phyloP scores from a whole-genome alignment of 2,329 filamentous ascomycete genomes.

The Diaporthe sp. region DNA sequence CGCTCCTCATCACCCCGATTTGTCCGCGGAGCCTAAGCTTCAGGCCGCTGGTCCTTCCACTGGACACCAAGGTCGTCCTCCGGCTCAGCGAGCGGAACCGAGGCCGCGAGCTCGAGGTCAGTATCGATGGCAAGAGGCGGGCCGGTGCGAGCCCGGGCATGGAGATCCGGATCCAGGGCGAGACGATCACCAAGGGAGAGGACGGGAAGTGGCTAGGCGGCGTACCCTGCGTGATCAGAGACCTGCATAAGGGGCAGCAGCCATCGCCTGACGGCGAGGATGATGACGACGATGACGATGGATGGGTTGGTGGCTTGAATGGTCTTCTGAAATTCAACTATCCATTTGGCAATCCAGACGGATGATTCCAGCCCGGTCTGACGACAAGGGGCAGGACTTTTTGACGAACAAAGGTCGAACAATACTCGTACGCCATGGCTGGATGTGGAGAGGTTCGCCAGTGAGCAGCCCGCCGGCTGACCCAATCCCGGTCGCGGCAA shows the following conservation, averaged over 20 bases:
- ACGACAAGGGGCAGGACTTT: not conserved
- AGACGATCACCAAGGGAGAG: slow-evolving; percentile 73
- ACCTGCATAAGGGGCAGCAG: slow-evolving; percentile 56
- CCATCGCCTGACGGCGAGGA: slow-evolving; percentile 52
- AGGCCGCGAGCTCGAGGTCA: slow-evolving; percentile 82
- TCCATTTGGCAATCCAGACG: slow-evolving; percentile 81
- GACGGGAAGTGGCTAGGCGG: slow-evolving; percentile 76
- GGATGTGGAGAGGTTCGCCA: not conserved
- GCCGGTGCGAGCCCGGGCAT: slow-evolving; percentile 79
- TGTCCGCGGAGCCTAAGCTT: slow-evolving; percentile 94
- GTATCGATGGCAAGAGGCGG: slow-evolving; percentile 81
- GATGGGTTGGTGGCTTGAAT: slow-evolving; percentile 96
- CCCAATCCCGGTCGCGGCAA: no score
- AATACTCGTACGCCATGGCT: not conserved
- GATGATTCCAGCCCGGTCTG: slow-evolving; percentile 1
- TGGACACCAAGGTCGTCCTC: slow-evolving; percentile 86
- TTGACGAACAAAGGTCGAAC: not conserved
- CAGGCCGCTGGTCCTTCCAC: slow-evolving; percentile 88
- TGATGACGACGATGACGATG: slow-evolving; percentile 91
- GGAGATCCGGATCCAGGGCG: slow-evolving; percentile 91
- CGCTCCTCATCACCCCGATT: slow-evolving; percentile 91
- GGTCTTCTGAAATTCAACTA: slow-evolving; percentile 97
- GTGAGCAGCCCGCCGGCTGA: not conserved
- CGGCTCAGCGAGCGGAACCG: slow-evolving; percentile 85
- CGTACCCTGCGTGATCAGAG: slow-evolving; percentile 90